Evolutionary conservation across 768 basidiomycete species (phyloP).

Genomic region (Hericium coralloides): DNA sequence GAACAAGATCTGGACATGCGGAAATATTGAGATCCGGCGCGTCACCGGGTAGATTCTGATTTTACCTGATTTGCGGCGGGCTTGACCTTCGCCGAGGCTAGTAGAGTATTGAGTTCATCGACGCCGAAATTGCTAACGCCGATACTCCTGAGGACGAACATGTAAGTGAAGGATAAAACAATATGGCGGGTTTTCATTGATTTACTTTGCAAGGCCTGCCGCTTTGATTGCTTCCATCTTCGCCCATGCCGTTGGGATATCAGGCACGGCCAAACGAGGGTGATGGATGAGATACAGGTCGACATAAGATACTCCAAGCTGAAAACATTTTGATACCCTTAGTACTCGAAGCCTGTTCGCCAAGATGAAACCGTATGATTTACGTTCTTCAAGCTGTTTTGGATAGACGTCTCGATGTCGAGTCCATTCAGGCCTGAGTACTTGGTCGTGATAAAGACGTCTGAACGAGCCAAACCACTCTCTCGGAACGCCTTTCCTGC

Average conservation of each 20-base stretch:
- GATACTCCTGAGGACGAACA: constrained; percentile 40
- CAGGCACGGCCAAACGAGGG: constrained; percentile 43
- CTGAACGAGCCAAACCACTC: constrained; percentile 45
- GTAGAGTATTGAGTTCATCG: constrained; percentile 41
- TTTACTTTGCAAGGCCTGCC: constrained; percentile 48
- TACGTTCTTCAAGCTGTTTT: constrained; percentile 48
- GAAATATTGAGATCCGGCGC: not conserved
- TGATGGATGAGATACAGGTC: constrained; percentile 67
- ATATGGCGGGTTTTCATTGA: not conserved
- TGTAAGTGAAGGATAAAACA: not conserved
- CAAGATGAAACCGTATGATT: not conserved
- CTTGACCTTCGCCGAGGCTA: constrained; percentile 51
- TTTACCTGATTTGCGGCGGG: constrained; percentile 61
- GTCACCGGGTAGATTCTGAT: not conserved
- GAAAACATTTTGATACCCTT: not conserved
- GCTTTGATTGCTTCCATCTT: constrained; percentile 51
- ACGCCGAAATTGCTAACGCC: constrained; percentile 65
- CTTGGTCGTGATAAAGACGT: constrained; percentile 61
- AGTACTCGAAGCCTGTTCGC: not conserved
- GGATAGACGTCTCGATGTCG: constrained; percentile 45
- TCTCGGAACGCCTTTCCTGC: constrained; percentile 40
- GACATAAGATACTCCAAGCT: constrained; percentile 58
- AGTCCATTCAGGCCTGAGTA: constrained; percentile 43
- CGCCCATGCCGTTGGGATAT: constrained; percentile 55
- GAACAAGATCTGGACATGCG: constrained; percentile 41